Conservation (phyloP, 2,329 filamentous ascomycete genomes). For the Cladobotryum mycophilum region DNA sequence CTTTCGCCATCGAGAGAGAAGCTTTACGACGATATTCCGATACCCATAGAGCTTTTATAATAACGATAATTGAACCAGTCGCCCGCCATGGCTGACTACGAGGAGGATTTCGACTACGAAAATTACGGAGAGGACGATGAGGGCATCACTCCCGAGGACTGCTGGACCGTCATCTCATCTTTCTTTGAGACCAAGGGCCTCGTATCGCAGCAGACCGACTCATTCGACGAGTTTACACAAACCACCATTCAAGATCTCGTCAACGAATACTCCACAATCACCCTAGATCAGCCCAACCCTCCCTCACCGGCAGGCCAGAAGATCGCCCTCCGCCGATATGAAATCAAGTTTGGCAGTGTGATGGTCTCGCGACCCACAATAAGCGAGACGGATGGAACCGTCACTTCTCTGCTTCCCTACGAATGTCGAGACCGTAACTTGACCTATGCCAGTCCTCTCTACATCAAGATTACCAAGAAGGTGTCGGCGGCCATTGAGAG, state of each 20-base stretch:
- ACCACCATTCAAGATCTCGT: constrained; percentile 93
- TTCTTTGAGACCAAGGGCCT: constrained; percentile 96
- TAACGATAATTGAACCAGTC: background rate
- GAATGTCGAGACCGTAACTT: constrained; percentile 93
- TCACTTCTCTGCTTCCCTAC: constrained; percentile 80
- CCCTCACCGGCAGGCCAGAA: constrained; percentile 68
- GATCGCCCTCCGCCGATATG: constrained; percentile 83
- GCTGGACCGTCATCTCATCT: constrained; percentile 94
- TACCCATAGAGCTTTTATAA: background rate
- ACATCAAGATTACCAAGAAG: constrained; percentile 80
- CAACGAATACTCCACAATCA: constrained; percentile 82
- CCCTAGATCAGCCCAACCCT: constrained; percentile 87
- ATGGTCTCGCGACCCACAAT: constrained; percentile 85
- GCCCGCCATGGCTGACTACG: constrained; percentile 48
- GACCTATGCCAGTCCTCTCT: constrained; percentile 89
- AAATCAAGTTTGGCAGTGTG: constrained; percentile 88
- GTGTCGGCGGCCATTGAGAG: constrained; percentile 77
- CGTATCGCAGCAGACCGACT: constrained; percentile 95
- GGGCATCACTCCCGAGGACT: constrained; percentile 90
- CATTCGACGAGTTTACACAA: constrained; percentile 93
- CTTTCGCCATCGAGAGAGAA: background rate
- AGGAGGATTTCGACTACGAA: constrained; percentile 58
- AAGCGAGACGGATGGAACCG: constrained; percentile 86
- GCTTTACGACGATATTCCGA: background rate
- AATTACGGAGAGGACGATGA: constrained; percentile 62